A percentile compares a stretch with the other conserved stretches of the same genome.
phyloP scores from a whole-genome alignment of 2,329 filamentous ascomycete genomes.

The Rhynchosporium graminicola region DNA sequence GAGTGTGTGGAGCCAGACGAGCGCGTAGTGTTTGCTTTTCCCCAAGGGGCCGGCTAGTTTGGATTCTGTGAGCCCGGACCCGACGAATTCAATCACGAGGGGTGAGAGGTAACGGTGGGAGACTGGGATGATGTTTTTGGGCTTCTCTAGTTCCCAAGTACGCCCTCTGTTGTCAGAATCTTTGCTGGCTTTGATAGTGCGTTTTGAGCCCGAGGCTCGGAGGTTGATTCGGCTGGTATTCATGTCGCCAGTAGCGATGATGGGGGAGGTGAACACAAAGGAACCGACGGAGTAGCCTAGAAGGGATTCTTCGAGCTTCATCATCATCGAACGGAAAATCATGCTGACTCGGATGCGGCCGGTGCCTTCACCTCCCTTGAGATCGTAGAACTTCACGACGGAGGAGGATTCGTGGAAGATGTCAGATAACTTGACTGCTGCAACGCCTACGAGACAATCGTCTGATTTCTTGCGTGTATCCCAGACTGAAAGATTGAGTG shows the following conservation, averaged over 20 bases:
- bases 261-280: slow-evolving; percentile 24
- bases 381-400: slow-evolving; percentile 28
- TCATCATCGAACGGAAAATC: slow-evolving; percentile 30
- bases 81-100: slow-evolving; percentile 24
- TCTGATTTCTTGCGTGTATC: slow-evolving; percentile 28
- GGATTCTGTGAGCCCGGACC: slow-evolving; percentile 12
- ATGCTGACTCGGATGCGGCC: slow-evolving; percentile 28
- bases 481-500: slow-evolving; percentile 27
- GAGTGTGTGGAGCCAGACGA: slow-evolving; percentile 26
- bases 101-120: slow-evolving; percentile 24
- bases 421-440: slow-evolving; percentile 26
- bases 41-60: slow-evolving; percentile 22
- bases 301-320: slow-evolving; percentile 29
- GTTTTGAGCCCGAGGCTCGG: slow-evolving; percentile 21
- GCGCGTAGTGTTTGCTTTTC: slow-evolving; percentile 26
- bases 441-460: slow-evolving; percentile 29
- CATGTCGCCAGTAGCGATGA: slow-evolving; percentile 22
- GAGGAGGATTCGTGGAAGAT: slow-evolving; percentile 28
- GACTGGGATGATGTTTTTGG: slow-evolving; percentile 23
- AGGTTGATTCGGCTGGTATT: slow-evolving; percentile 23
- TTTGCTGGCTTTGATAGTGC: slow-evolving; percentile 20
- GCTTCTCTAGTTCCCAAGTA: slow-evolving; percentile 19
- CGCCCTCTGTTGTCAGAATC: slow-evolving; percentile 13
- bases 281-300: slow-evolving; percentile 26
- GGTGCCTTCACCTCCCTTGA: slow-evolving; percentile 27